Evolutionary conservation across 2,329 filamentous ascomycete genomes (phyloP), one percentile per base, ranked within the genome.

Genomic region (Pseudogymnoascus sp.): DNA sequence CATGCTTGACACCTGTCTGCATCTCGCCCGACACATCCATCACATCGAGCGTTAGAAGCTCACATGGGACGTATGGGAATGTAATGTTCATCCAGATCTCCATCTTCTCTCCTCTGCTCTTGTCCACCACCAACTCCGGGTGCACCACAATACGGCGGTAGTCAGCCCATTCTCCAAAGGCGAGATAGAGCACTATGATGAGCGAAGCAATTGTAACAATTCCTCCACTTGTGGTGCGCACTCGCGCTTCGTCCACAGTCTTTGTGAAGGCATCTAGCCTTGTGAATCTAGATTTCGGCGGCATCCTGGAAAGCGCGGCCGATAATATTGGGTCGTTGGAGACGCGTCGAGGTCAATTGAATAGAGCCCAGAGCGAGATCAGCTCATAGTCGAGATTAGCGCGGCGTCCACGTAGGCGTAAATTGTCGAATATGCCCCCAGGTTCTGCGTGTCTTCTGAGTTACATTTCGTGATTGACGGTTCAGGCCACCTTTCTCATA

Each of bases 1-100:
- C 94, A 72, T 97, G 92, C 74, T 91, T 87, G 63, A 99, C 89
- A 60, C 93, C 94, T 68, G 92, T 90, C 75, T 99, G 94, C 72
- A 97, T 89, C 76, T 99, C 94, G 65, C 94, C 94, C 21, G 92
- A 96, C 26, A 97, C 93, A 76, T 99, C 94, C 94, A 99, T 99
- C 62, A 99, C 93, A 74, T 99, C 94, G 69, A 99, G 86, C 10
- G 94, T 97, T 67, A 97, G 81, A 59, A 99, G 85, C 75, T 97
- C 93, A 78, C 94, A 99, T 8, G 94, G 94, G 68, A 99, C 84
- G 65, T 87, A 86, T 8, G 94, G 94, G 74, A 99, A 99, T 54
- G 91, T 94, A 63, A 99, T 87, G 78, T 99, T 99, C 76, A 99
- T 84, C 74, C 96, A 92, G 67, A 99, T 99, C 74, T 97, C 94